Percentiles rank a stretch among this genome's conserved stretches.
Conservation (phyloP, 1,139 yeast genomes). For the Magnusiomyces fungicola region DNA sequence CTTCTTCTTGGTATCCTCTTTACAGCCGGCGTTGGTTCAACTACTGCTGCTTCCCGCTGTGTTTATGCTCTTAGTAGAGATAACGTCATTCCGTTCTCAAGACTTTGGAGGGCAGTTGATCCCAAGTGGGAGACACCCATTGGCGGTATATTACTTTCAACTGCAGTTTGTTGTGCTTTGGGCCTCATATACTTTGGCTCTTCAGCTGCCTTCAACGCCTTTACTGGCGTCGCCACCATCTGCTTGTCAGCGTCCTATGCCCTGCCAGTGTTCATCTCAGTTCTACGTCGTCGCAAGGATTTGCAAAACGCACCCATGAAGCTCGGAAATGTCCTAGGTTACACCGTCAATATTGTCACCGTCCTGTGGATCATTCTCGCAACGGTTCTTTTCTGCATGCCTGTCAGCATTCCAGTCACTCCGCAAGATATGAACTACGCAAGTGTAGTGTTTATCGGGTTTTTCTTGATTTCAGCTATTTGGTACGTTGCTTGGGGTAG, state of each 20-base stretch:
- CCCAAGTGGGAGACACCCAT: constrained; percentile 55
- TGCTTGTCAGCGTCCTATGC: constrained; percentile 72
- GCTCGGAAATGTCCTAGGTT: constrained; percentile 13
- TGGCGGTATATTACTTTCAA: constrained; percentile 62
- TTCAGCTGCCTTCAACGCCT: constrained; percentile 70
- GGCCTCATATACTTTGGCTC: constrained; percentile 64
- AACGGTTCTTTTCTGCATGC: constrained; percentile 16
- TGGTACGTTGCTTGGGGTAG: constrained; percentile 15
- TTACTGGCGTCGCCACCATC: constrained; percentile 74
- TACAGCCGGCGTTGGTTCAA: constrained; percentile 23
- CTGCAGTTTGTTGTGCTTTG: constrained; percentile 51
- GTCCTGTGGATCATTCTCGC: constrained; percentile 14
- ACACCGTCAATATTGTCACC: constrained; percentile 13
- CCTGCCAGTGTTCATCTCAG: constrained; percentile 58
- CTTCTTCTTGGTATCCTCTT: constrained; percentile 46
- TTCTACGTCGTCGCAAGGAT: constrained; percentile 46
- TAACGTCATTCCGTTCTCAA: constrained; percentile 64
- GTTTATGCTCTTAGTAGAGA: constrained; percentile 81
- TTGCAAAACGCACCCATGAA: constrained; percentile 12
- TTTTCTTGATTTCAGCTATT: constrained; percentile 11
- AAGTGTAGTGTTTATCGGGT: constrained; percentile 15
- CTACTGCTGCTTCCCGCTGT: constrained; percentile 75
- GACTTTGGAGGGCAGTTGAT: constrained; percentile 60
- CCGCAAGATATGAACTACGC: constrained; percentile 15
- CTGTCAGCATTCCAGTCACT: constrained; percentile 15